Percentiles rank a stretch among this genome's conserved stretches.
Conservation (phyloP, 148 eudicot genomes). For the Nepenthes mirabilis region DNA sequence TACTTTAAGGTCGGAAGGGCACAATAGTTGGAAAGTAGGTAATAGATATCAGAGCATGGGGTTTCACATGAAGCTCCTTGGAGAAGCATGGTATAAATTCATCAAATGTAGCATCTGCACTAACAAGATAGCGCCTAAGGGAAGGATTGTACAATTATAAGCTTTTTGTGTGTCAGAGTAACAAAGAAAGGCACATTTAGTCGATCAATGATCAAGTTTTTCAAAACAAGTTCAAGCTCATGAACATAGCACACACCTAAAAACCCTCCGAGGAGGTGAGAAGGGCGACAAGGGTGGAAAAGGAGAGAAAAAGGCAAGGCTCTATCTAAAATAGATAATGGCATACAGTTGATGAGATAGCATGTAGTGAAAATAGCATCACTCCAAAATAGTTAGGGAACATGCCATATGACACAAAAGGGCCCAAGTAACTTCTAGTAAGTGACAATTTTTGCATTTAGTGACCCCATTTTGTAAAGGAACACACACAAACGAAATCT, state of each 20-base stretch:
- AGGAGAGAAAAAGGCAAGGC: not conserved
- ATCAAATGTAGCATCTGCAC: no score
- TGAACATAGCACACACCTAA: not conserved
- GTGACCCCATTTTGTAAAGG: not conserved
- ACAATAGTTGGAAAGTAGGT: no score
- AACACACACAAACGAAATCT: not conserved
- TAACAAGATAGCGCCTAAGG: no score
- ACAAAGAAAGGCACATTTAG: no score
- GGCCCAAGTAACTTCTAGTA: not conserved
- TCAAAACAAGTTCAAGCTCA: not conserved
- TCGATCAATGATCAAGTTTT: no score
- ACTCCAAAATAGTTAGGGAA: not conserved
- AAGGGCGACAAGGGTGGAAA: not conserved
- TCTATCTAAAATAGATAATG: not conserved
- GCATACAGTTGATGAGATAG: not conserved
- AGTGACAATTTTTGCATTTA: not conserved
- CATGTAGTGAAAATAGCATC: not conserved
- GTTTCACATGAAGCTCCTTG: no score
- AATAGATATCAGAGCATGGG: no score
- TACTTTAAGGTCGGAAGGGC: no score
- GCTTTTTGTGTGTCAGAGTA: no score
- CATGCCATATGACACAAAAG: not conserved
- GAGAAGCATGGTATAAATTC: no score
- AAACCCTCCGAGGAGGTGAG: not conserved
- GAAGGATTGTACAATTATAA: no score